Evolutionary conservation across 768 basidiomycete species (phyloP).

Genomic region (Mycena alexandri): DNA sequence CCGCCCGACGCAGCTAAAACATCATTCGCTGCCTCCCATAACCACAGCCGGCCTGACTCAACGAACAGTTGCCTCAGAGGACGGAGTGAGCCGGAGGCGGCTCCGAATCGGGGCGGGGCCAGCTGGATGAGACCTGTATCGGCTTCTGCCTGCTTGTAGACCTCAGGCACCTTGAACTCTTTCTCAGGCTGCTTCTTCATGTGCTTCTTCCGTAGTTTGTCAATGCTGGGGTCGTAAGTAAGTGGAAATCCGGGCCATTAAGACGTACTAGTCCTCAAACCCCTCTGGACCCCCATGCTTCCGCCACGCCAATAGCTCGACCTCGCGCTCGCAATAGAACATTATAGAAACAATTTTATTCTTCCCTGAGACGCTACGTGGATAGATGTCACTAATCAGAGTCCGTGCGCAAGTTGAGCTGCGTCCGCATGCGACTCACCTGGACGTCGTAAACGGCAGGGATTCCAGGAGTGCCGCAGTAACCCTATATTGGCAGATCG

Average conservation of each 20-base stretch:
- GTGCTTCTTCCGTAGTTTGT: not conserved
- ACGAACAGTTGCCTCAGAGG: not conserved
- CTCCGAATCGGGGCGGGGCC: not conserved
- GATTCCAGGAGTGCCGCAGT: not conserved
- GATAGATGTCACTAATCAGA: too few species aligned
- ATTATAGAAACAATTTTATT: not conserved
- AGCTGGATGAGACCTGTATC: not conserved
- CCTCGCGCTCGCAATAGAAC: not conserved
- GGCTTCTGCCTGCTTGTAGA: not conserved
- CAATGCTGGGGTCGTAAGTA: not conserved
- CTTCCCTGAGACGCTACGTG: not conserved
- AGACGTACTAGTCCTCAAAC: conserved; percentile 1
- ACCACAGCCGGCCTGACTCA: not conserved
- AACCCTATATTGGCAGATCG: not conserved
- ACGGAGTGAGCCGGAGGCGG: too few species aligned
- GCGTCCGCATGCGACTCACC: too few species aligned
- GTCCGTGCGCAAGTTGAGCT: too few species aligned
- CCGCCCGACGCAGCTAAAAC: not conserved
- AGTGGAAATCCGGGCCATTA: not conserved
- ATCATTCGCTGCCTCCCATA: conserved; percentile 7
- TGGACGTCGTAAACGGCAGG: not conserved
- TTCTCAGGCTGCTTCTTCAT: not conserved
- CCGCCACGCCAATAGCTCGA: not conserved
- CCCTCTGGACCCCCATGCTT: not conserved
- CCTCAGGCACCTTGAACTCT: not conserved